Evolutionary conservation across 2,329 filamentous ascomycete genomes (phyloP).

Genomic region (Diaporthe batatas): DNA sequence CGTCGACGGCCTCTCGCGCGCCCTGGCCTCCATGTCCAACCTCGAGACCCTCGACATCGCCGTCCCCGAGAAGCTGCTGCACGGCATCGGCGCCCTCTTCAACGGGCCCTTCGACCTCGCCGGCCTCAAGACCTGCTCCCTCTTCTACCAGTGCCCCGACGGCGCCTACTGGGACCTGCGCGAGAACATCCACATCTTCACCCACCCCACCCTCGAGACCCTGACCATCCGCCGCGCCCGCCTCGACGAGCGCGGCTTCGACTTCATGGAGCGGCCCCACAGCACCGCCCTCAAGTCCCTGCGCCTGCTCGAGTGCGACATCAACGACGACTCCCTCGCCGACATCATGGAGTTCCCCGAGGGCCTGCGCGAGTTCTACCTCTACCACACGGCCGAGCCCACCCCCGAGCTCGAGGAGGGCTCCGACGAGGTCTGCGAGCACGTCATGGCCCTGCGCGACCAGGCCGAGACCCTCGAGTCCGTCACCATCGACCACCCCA

Average conservation of each 20-base stretch:
- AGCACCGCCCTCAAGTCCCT: conserved; percentile 59
- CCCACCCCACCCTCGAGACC: conserved; percentile 62
- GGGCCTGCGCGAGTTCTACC: conserved; percentile 60
- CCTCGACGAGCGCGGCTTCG: conserved; percentile 62
- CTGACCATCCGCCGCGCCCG: conserved; percentile 60
- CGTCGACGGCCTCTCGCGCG: conserved; percentile 60
- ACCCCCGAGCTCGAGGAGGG: conserved; percentile 60
- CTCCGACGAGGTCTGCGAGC: conserved; percentile 61
- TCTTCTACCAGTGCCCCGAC: conserved; percentile 61
- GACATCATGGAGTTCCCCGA: conserved; percentile 60
- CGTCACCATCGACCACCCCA: conserved; percentile 60
- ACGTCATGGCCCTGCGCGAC: conserved; percentile 59
- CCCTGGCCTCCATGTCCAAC: conserved; percentile 64
- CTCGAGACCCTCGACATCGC: conserved; percentile 61
- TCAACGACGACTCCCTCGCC: conserved; percentile 59
- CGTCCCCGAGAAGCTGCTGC: conserved; percentile 58
- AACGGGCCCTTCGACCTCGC: conserved; percentile 65
- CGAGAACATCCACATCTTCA: conserved; percentile 66
- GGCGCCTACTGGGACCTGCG: conserved; percentile 64
- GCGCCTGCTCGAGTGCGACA: conserved; percentile 64
- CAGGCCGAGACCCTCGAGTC: conserved; percentile 58
- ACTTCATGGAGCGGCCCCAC: conserved; percentile 61
- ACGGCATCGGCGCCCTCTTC: conserved; percentile 63
- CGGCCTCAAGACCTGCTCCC: conserved; percentile 59
- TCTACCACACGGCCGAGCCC: conserved; percentile 58